These are phyloP conservation scores for Fusarium sp. DNA, from an alignment of 2,329 filamentous ascomycete genomes.

Conservation along the genomic window DNA sequence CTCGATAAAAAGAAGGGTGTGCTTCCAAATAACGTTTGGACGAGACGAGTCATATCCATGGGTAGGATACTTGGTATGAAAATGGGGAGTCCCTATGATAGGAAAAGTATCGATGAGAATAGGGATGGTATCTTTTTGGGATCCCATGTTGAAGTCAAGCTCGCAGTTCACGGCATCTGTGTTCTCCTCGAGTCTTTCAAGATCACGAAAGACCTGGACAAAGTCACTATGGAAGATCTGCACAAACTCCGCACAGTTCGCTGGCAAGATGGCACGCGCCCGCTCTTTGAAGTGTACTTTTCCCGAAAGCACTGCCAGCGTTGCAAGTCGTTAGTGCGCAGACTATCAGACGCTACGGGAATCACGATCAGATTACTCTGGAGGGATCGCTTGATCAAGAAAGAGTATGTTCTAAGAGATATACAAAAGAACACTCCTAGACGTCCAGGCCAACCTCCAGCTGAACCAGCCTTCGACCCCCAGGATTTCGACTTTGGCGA, in stretches of 20 bases:
- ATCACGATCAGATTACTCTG: conserved; percentile 45
- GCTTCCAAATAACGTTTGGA: conserved; percentile 51
- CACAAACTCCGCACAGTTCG: conserved; percentile 32
- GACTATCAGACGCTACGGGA: conserved; percentile 47
- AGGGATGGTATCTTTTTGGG: conserved; percentile 48
- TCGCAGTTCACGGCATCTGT: conserved; percentile 51
- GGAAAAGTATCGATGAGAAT: neutral
- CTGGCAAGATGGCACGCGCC: conserved; percentile 47
- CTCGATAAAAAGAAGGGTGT: conserved; percentile 42
- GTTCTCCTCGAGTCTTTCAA: conserved; percentile 45
- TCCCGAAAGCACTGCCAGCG: conserved; percentile 50
- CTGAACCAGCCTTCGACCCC: conserved; percentile 14
- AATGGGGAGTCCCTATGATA: conserved; percentile 49
- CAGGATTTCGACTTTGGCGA: conserved; percentile 45
- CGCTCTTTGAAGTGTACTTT: conserved; percentile 52
- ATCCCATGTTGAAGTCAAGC: conserved; percentile 56
- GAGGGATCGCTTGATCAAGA: conserved; percentile 46
- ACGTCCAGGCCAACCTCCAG: neutral
- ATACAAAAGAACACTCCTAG: neutral
- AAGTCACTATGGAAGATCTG: conserved; percentile 41
- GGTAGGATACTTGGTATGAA: conserved; percentile 48
- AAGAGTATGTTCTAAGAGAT: conserved; percentile 39
- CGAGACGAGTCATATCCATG: conserved; percentile 46
- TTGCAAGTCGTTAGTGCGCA: conserved; percentile 46
- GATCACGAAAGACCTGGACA: conserved; percentile 41